Conservation (phyloP, 192 early-diverging fungal genomes). For the Coemansia asiatica region DNA sequence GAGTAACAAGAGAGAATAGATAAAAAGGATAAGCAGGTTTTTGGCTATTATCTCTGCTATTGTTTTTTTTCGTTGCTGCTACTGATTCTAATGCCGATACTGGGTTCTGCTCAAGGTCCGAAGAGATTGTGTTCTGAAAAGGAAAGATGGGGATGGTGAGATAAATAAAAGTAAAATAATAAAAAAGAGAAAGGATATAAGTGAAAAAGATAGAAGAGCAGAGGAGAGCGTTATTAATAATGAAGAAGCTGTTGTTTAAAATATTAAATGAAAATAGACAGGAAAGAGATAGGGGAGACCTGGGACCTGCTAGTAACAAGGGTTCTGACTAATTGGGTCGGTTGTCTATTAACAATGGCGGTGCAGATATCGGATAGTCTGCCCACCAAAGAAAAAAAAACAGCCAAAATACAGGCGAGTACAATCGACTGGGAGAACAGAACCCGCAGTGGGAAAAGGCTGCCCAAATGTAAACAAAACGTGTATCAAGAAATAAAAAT, state of each 20-base stretch:
- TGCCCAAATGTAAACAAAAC: neutral
- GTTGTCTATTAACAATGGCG: neutral
- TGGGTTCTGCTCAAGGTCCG: neutral
- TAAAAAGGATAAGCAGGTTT: neutral
- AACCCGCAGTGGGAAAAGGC: neutral
- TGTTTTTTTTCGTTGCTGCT: neutral
- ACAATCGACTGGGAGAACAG: neutral
- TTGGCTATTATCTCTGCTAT: neutral
- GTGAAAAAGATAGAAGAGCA: neutral
- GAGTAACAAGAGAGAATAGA: too few relatives aligned
- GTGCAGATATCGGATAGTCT: neutral
- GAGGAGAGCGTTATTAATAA: conserved; percentile 5
- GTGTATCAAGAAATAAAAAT: neutral
- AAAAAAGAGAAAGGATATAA: neutral
- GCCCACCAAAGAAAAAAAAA: neutral
- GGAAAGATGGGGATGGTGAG: neutral
- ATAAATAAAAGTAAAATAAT: conserved; percentile 8
- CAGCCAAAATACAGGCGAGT: neutral
- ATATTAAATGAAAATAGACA: too few relatives aligned
- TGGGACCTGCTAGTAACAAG: neutral
- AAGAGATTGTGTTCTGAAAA: conserved; percentile 1
- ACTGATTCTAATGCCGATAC: neutral
- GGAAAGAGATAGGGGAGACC: conserved; percentile 7
- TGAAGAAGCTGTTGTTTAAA: neutral
- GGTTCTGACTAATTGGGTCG: neutral